A percentile compares a stretch with the other conserved stretches of the same genome.
phyloP scores from a whole-genome alignment of 768 basidiomycete genomes.

The Coprinopsis strossmayeri region DNA sequence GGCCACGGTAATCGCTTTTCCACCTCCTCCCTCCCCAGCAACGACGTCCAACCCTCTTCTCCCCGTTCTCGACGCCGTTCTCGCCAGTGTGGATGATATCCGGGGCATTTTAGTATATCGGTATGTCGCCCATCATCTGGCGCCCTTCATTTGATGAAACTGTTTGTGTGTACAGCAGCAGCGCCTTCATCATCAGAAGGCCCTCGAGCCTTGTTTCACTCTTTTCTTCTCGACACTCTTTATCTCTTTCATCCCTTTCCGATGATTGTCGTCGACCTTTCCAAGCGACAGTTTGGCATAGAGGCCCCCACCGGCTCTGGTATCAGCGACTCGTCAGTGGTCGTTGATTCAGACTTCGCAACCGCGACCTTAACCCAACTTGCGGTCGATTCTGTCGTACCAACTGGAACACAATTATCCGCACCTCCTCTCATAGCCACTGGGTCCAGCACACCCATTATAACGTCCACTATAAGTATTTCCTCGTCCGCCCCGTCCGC shows the following conservation, averaged over 20 bases:
- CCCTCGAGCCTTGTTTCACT: background rate
- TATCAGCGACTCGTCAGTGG: slow-evolving; percentile 10
- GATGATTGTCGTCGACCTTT: slow-evolving; percentile 20
- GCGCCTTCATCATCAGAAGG: slow-evolving; percentile 17
- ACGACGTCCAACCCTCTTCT: too few species aligned
- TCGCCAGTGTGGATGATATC: background rate
- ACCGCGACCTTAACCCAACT: slow-evolving; percentile 13
- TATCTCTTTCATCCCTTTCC: slow-evolving; percentile 12
- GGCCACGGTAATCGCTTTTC: background rate
- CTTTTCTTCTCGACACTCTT: slow-evolving; percentile 15
- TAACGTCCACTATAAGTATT: too few species aligned
- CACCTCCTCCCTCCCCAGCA: background rate
- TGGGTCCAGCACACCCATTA: too few species aligned
- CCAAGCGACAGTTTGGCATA: slow-evolving; percentile 12
- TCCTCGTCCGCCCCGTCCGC: too few species aligned
- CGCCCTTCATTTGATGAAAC: slow-evolving; percentile 2
- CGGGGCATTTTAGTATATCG: too few species aligned
- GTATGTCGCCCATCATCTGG: too few species aligned
- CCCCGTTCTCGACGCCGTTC: background rate
- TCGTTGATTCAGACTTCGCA: slow-evolving; percentile 13
- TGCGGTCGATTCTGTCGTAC: slow-evolving; percentile 12
- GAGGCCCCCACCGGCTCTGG: slow-evolving; percentile 15
- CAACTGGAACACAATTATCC: too few species aligned
- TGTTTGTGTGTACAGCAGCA: slow-evolving; percentile 6
- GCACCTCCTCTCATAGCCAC: too few species aligned